Conservation (phyloP, 495 filamentous ascomycete genomes). For the Melanomma pulvis-pyrius region DNA sequence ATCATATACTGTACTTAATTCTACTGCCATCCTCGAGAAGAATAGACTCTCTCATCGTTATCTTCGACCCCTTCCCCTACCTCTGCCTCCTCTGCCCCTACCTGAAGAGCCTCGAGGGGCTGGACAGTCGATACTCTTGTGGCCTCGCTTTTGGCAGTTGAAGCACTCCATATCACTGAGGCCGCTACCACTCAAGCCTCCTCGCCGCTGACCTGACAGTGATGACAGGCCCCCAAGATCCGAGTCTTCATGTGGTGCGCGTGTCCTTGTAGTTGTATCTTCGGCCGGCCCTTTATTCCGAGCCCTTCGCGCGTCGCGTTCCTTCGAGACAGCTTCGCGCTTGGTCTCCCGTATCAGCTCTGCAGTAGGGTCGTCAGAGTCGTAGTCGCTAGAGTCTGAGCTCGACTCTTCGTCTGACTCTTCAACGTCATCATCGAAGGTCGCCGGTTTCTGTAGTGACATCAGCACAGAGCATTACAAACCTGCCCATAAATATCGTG, state of each 20-base stretch:
- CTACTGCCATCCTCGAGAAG: not conserved
- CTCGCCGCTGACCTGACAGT: slow-evolving; percentile 48
- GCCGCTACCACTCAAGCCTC: slow-evolving; percentile 7
- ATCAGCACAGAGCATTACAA: not conserved
- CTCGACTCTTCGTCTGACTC: slow-evolving; percentile 40
- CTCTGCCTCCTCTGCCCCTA: slow-evolving; percentile 1
- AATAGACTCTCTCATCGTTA: not conserved
- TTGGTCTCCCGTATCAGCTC: slow-evolving; percentile 43
- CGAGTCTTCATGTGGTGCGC: slow-evolving; percentile 56
- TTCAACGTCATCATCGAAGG: not conserved
- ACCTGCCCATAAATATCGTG: not conserved
- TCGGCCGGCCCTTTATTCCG: slow-evolving; percentile 27
- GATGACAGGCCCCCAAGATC: slow-evolving; percentile 58
- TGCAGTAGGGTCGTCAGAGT: slow-evolving; percentile 46
- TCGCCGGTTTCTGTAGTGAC: not conserved
- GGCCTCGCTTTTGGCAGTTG: slow-evolving; percentile 50
- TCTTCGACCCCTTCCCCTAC: slow-evolving; percentile 3
- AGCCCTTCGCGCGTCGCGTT: slow-evolving; percentile 40
- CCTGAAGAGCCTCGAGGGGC: slow-evolving; percentile 10
- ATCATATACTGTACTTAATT: not conserved
- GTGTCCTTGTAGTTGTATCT: slow-evolving; percentile 36
- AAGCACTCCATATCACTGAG: slow-evolving; percentile 43
- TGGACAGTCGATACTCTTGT: slow-evolving; percentile 50
- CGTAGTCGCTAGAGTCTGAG: slow-evolving; percentile 36
- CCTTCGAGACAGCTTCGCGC: slow-evolving; percentile 36